These are phyloP conservation scores for Termitomyces sp. DNA, from an alignment of 768 basidiomycete genomes.

Conservation along the genomic window DNA sequence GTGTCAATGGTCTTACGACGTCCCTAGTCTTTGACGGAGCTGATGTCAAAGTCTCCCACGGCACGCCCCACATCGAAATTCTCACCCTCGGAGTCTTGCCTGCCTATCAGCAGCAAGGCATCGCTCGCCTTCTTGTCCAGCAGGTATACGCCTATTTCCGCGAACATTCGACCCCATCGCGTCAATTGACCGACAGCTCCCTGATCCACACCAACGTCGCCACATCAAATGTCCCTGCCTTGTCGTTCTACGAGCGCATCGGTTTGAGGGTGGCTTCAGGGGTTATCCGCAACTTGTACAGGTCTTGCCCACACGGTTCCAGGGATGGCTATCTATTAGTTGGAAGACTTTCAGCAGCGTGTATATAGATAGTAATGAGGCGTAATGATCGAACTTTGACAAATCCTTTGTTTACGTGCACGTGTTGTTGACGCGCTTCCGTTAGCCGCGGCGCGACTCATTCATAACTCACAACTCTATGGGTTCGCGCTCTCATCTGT, in stretches of 20 bases:
- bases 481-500: conserved; percentile 29
- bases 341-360: conserved; percentile 24
- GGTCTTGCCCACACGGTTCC: conserved; percentile 28
- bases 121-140: conserved; percentile 40
- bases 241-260: conserved; percentile 40
- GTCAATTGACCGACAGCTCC: conserved; percentile 18
- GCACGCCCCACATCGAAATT: conserved; percentile 37
- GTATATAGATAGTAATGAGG: neutral
- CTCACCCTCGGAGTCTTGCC: conserved; percentile 51
- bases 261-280: conserved; percentile 32
- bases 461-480: neutral
- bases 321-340: conserved; percentile 41
- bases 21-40: conserved; percentile 1
- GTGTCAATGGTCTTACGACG: conserved; percentile 9
- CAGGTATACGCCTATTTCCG: conserved; percentile 26
- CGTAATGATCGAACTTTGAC: neutral
- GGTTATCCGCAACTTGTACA: conserved; percentile 36
- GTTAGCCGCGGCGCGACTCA: neutral
- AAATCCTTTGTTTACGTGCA: neutral
- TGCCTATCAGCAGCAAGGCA: conserved; percentile 35
- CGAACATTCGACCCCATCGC: conserved; percentile 18
- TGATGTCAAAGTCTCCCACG: conserved; percentile 9
- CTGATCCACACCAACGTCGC: conserved; percentile 42
- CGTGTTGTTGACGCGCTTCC: neutral
- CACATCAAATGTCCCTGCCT: conserved; percentile 36